Evolutionary conservation across 2,329 filamentous ascomycete genomes (phyloP).

Genomic region (Aquanectria penicillioides): DNA sequence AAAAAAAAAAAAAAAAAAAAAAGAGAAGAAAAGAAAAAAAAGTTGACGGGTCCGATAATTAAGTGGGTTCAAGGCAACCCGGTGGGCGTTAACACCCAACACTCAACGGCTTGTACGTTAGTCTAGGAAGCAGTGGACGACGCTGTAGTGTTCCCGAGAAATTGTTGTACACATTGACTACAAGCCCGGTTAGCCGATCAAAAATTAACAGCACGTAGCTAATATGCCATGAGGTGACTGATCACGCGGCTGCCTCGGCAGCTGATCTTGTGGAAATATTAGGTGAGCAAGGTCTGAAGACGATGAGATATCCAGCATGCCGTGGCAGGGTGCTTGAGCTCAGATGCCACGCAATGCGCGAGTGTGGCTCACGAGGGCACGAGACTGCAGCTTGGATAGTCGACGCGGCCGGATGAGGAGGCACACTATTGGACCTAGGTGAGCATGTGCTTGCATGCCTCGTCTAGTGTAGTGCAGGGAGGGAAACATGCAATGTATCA

Average conservation of each 20-base stretch:
- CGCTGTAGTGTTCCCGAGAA: too few species aligned
- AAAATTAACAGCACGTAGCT: too few species aligned
- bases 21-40: constrained; percentile 20
- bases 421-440: constrained; percentile 25
- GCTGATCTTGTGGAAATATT: too few species aligned
- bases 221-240: too few species aligned
- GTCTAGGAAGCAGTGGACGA: not conserved
- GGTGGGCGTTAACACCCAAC: constrained; percentile 15
- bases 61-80: constrained; percentile 24
- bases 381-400: constrained; percentile 29
- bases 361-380: constrained; percentile 39
- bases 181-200: too few species aligned
- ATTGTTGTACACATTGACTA: too few species aligned
- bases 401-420: constrained; percentile 4
- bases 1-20: constrained; percentile 22
- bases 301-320: constrained; percentile 1
- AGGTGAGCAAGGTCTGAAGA: too few species aligned
- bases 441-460: constrained; percentile 29
- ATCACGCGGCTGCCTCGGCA: too few species aligned
- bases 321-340: constrained; percentile 23
- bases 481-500: constrained; percentile 24
- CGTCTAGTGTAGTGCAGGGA: constrained; percentile 21
- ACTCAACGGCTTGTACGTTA: constrained; percentile 7
- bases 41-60: constrained; percentile 5
- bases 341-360: constrained; percentile 26